Evolutionary conservation across 116 monocot species (phyloP).

Genomic region (Phalaenopsis hybrid): DNA sequence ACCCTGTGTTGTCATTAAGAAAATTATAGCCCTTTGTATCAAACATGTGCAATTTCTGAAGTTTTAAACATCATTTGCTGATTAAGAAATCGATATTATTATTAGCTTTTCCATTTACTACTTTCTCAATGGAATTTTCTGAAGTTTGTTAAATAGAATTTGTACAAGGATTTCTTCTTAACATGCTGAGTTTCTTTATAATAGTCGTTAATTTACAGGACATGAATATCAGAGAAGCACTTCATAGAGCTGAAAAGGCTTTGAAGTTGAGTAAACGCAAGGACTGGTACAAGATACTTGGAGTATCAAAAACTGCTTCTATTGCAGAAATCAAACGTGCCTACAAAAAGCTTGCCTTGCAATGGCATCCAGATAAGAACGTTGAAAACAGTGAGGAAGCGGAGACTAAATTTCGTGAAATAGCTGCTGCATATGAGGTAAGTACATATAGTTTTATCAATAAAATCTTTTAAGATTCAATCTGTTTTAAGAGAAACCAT

Average conservation of each 20-base stretch:
- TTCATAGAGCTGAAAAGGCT: conserved; percentile 83
- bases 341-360: conserved; percentile 95
- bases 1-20: neutral
- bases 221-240: conserved; percentile 68
- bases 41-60: neutral
- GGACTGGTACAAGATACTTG: conserved; percentile 97
- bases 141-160: neutral
- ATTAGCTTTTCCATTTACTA: neutral
- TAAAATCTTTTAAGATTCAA: neutral
- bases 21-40: neutral
- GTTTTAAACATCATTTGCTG: neutral
- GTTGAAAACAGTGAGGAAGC: conserved; percentile 90
- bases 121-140: neutral
- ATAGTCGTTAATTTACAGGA: conserved; percentile 34
- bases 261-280: conserved; percentile 89
- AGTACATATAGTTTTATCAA: neutral
- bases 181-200: neutral
- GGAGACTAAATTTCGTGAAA: conserved; percentile 75
- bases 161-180: conserved; percentile 1
- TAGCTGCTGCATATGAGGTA: conserved; percentile 99
- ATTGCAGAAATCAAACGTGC: conserved; percentile 86
- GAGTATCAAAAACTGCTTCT: conserved; percentile 73
- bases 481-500: neutral
- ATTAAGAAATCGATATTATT: neutral
- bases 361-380: conserved; percentile 99